A percentile compares a stretch with the other conserved stretches of the same genome.
Evolutionary conservation across 768 basidiomycete species (phyloP).

Genomic region (Epithele typhae): DNA sequence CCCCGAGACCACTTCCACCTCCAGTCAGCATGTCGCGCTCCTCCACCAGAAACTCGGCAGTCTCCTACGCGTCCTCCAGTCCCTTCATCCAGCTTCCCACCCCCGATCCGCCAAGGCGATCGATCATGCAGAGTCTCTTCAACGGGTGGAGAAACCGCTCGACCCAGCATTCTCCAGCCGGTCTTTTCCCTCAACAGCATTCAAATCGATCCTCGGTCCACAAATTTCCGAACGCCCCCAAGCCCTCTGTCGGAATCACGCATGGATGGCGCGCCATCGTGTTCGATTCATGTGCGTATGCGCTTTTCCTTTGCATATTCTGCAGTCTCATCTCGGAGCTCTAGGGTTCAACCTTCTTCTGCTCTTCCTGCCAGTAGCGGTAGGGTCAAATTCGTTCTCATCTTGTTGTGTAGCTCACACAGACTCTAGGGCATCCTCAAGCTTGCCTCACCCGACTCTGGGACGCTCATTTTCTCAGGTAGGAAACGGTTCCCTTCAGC

Average conservation of each 20-base stretch:
- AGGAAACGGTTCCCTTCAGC: no score
- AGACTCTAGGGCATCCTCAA: slow-evolving; percentile 50
- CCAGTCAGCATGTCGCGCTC: slow-evolving; percentile 16
- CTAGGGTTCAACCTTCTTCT: slow-evolving; percentile 71
- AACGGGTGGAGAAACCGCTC: slow-evolving; percentile 8
- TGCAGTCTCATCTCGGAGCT: not conserved
- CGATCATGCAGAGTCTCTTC: slow-evolving; percentile 6
- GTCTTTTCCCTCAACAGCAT: no score
- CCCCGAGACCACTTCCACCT: slow-evolving; percentile 9
- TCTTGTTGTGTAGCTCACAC: not conserved
- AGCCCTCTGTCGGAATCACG: slow-evolving; percentile 21
- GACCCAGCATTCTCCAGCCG: no score
- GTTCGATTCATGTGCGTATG: slow-evolving; percentile 50
- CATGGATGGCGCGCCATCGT: slow-evolving; percentile 53
- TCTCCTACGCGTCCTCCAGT: slow-evolving; percentile 19
- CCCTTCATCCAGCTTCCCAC: slow-evolving; percentile 13
- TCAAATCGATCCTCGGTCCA: no score
- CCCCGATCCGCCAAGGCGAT: not conserved
- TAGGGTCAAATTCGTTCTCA: slow-evolving; percentile 19
- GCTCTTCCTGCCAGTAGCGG: slow-evolving; percentile 63
- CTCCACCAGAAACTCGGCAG: slow-evolving; percentile 16
- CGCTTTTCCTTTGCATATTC: not conserved
- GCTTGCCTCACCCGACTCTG: slow-evolving; percentile 41
- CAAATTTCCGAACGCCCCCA: no score
- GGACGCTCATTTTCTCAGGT: slow-evolving; percentile 62